These are phyloP conservation scores for Emericellopsis terricola DNA, from an alignment of 495 filamentous ascomycete genomes.

Conservation along the genomic window DNA sequence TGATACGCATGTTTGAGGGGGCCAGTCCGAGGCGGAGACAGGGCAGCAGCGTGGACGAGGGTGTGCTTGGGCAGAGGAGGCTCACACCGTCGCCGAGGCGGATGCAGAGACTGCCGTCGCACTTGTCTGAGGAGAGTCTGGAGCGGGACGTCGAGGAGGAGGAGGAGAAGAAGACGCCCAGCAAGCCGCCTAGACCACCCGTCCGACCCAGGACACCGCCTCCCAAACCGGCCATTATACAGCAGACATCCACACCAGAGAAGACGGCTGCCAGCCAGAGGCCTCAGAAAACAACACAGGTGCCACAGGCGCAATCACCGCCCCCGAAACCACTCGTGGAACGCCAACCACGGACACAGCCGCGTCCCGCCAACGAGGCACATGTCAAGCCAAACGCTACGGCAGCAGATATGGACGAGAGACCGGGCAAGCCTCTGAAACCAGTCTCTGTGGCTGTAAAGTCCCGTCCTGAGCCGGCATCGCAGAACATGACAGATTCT, in stretches of 20 bases:
- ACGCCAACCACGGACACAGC: too few species aligned
- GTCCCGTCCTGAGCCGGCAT: too few species aligned
- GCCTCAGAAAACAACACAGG: too few species aligned
- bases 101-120: background rate
- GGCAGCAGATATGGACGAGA: background rate
- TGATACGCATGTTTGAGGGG: conserved; percentile 44
- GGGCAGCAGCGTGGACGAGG: too few species aligned
- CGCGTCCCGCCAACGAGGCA: too few species aligned
- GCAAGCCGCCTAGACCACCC: background rate
- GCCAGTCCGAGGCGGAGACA: background rate
- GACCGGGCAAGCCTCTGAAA: background rate
- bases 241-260: background rate
- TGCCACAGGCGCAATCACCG: too few species aligned
- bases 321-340: too few species aligned
- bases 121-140: too few species aligned
- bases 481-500: too few species aligned
- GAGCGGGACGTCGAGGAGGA: background rate
- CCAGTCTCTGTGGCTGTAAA: too few species aligned
- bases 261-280: background rate
- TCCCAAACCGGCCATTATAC: background rate
- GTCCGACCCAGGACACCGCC: background rate
- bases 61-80: too few species aligned
- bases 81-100: background rate
- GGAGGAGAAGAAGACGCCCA: background rate
- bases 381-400: too few species aligned